phyloP scores from a whole-genome alignment of 139 green algal species.

The Closterium sp. region DNA sequence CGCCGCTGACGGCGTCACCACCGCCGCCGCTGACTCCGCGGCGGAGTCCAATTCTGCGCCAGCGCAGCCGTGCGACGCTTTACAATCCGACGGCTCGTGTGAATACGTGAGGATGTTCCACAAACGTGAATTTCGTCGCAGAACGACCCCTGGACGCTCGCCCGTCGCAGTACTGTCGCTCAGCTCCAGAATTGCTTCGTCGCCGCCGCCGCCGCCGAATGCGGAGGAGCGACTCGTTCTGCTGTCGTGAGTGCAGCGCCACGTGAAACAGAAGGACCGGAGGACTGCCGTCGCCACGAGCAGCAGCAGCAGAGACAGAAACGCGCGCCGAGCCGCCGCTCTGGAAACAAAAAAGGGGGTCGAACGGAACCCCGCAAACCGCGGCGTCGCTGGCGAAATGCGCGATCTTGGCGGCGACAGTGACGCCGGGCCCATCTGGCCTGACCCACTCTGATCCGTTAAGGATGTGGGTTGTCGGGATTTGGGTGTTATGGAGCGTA shows the following conservation, averaged over 20 bases:
- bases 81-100: neutral
- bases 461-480: neutral
- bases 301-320: neutral
- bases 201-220: neutral
- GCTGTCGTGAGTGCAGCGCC: neutral
- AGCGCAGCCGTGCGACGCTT: neutral
- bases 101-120: neutral
- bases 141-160: neutral
- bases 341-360: neutral
- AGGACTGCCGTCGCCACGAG: neutral
- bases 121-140: neutral
- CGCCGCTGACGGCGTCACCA: too few relatives aligned
- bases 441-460: neutral
- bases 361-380: neutral
- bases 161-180: neutral
- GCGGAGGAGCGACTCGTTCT: neutral
- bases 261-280: neutral
- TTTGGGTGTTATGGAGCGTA: neutral
- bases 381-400: neutral
- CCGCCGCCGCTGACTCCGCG: too few relatives aligned
- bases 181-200: neutral
- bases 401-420: neutral
- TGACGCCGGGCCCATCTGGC: neutral
- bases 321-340: neutral
- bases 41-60: neutral